Evolutionary conservation across 768 basidiomycete genomes (phyloP).

Genomic region (Amanita muscaria): DNA sequence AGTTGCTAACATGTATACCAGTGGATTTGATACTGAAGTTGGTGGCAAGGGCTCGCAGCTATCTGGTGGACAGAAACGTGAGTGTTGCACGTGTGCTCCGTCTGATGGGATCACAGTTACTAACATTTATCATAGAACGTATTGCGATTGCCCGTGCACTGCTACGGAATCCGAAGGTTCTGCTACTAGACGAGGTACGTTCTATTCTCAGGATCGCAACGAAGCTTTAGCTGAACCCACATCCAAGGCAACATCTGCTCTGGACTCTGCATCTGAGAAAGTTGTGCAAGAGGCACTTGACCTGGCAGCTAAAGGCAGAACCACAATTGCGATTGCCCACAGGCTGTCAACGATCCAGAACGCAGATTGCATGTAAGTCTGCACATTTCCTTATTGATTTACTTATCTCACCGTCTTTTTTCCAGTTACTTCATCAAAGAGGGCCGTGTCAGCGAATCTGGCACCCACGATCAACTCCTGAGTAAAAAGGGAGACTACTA

Average conservation of each 20-base stretch:
- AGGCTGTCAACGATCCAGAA: slow-evolving; percentile 89
- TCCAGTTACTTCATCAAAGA: slow-evolving; percentile 83
- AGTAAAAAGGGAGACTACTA: slow-evolving; percentile 61
- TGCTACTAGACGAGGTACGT: slow-evolving; percentile 67
- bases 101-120: slow-evolving; percentile 7
- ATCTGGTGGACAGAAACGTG: slow-evolving; percentile 83
- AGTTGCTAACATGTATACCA: slow-evolving; percentile 18
- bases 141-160: slow-evolving; percentile 87
- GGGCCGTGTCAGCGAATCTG: slow-evolving; percentile 75
- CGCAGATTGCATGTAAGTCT: slow-evolving; percentile 73
- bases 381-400: slow-evolving; percentile 9
- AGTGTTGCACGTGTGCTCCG: slow-evolving; percentile 16
- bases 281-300: slow-evolving; percentile 94
- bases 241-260: slow-evolving; percentile 67
- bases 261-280: slow-evolving; percentile 88
- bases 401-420: slow-evolving; percentile 9
- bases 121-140: slow-evolving; percentile 30
- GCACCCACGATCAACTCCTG: slow-evolving; percentile 81
- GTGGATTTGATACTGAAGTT: slow-evolving; percentile 87
- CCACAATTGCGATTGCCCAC: slow-evolving; percentile 94
- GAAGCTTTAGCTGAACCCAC: too few relatives aligned
- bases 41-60: slow-evolving; percentile 87
- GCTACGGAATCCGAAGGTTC: slow-evolving; percentile 83
- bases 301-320: slow-evolving; percentile 83
- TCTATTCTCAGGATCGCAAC: slow-evolving; percentile 6